Evolutionary conservation across 1,139 yeast species (phyloP).

Genomic region (Lodderomyces theae): DNA sequence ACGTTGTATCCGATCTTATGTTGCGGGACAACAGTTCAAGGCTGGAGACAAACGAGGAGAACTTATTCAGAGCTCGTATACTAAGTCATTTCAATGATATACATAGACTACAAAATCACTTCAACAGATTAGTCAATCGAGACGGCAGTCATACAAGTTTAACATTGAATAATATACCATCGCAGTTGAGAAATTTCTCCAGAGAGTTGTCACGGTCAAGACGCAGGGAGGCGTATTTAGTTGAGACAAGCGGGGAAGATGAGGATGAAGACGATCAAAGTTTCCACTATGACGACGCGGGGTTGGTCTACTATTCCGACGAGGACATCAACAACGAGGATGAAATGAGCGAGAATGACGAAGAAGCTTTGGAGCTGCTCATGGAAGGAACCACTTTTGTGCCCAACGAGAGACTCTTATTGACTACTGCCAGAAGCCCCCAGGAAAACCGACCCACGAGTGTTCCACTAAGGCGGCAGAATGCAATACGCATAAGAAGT

Average conservation of each 20-base stretch:
- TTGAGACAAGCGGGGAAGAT: constrained; percentile 9
- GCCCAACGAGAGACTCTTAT: constrained; percentile 24
- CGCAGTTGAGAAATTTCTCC: constrained; percentile 14
- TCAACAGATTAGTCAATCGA: constrained; percentile 11
- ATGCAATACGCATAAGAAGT: constrained; percentile 19
- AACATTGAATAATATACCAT: constrained; percentile 12
- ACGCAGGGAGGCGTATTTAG: constrained; percentile 11
- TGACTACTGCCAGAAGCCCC: constrained; percentile 28
- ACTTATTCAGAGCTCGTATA: constrained; percentile 13
- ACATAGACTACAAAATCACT: constrained; percentile 13
- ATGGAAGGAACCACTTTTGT: constrained; percentile 15
- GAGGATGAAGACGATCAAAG: constrained; percentile 15
- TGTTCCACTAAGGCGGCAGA: constrained; percentile 20
- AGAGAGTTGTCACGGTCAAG: constrained; percentile 11
- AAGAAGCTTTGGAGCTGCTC: neutral
- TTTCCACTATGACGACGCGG: constrained; percentile 13
- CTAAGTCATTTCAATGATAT: constrained; percentile 14
- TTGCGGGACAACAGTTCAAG: constrained; percentile 9
- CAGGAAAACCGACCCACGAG: neutral
- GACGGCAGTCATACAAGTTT: constrained; percentile 5
- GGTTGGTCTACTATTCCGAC: constrained; percentile 7
- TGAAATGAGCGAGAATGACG: constrained; percentile 9
- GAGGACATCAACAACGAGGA: constrained; percentile 8
- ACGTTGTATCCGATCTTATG: constrained; percentile 14
- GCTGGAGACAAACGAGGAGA: constrained; percentile 7